phyloP scores from a whole-genome alignment of 2,329 filamentous ascomycete genomes.

The Cladophialophora chaetospira region DNA sequence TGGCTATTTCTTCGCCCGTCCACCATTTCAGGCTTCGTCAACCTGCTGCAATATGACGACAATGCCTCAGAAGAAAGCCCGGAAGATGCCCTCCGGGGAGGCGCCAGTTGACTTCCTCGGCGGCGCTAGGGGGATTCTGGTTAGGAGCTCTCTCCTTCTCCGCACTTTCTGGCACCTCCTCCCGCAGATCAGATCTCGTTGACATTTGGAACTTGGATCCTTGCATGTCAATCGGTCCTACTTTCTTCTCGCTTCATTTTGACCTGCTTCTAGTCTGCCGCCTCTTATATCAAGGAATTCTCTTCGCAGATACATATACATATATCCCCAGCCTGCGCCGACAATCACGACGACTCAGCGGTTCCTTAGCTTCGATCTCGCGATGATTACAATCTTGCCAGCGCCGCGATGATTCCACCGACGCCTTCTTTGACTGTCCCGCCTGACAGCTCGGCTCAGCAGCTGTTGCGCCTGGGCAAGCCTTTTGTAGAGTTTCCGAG shows the following conservation, averaged over 20 bases:
- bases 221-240: background rate
- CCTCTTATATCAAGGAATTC: background rate
- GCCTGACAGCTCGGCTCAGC: slow-evolving; percentile 31
- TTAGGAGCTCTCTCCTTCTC: slow-evolving; percentile 1
- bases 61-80: background rate
- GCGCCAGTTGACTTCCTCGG: no score
- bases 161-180: slow-evolving; percentile 1
- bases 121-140: slow-evolving; percentile 1
- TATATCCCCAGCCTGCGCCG: background rate
- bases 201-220: background rate
- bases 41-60: background rate
- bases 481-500: slow-evolving; percentile 38
- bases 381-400: slow-evolving; percentile 10
- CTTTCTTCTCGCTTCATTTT: background rate
- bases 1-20: no score
- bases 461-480: slow-evolving; percentile 35
- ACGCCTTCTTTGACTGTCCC: slow-evolving; percentile 32
- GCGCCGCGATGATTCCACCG: slow-evolving; percentile 30
- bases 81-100: background rate
- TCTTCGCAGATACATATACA: background rate
- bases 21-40: background rate
- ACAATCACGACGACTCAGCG: no score
- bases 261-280: background rate
- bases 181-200: slow-evolving; percentile 6
- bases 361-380: no score